Base-by-base conservation (phyloP, 768 basidiomycete species). In the Pleurotus pulmonarius region DNA sequence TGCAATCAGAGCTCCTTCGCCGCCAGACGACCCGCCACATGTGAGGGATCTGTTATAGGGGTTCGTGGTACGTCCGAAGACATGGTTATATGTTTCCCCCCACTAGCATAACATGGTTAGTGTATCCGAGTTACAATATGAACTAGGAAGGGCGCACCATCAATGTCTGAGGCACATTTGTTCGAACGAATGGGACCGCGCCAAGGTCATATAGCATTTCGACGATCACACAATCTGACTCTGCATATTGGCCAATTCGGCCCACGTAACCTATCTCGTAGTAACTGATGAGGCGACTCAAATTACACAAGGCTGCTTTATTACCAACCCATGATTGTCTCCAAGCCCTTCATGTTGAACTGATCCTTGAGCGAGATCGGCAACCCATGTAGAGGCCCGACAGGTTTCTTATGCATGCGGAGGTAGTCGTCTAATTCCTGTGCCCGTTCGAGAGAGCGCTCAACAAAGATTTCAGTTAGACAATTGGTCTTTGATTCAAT, bases 21-120 rank as follows among this genome's bases (percentile, higher is more conserved):
- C 93, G 4, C 93, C 93, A 3, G 87, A 89, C 0, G 90, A 93
- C 1, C 93, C 93, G 11, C 92, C 92, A 5, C 75, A 71, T 4
- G 88, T 91, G 46, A 91, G 73, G 15, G 77, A 75, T 8, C 86
- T 80, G 65, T 93, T 92, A 65, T 77, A 73, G 0, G 92, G 92
- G 63, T 94, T 92, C 13, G 73, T 64, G 0, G 92, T 94, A 51
- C 89, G 77, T 1, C 92, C 92, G 61, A 88, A 94, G 37, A 93
- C 75, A 59, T 84, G 71, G 64, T 94, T 94, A 72, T 76, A 83
- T 0, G 89, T 86, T 67, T 96, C 92, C 1, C 78, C 75, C 80
- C 85, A 90, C 90, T 90, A 61, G 58, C 15, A 51, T 52, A 2
- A 34, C 8, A 34, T 34, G 29, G 11, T 34, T 8, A 34, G 29